Evolutionary conservation across 768 basidiomycete species (phyloP).

Genomic region (Lentinula guzmanii): DNA sequence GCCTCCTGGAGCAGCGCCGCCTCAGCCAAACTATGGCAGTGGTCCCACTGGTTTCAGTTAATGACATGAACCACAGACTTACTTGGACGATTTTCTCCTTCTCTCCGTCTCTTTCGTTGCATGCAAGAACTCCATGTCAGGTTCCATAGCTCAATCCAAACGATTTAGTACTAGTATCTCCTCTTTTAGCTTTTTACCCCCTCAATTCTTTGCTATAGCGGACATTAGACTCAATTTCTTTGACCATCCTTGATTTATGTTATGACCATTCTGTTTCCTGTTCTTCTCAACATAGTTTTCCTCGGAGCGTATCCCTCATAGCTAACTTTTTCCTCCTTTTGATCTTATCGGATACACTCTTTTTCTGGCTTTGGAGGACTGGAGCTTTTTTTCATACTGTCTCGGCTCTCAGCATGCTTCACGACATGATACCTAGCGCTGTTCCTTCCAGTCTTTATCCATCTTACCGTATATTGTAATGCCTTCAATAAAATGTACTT

Average conservation of each 20-base stretch:
- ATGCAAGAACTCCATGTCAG: background rate
- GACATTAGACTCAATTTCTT: background rate
- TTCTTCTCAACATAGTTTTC: background rate
- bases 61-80: background rate
- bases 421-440: slow-evolving; percentile 10
- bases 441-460: slow-evolving; percentile 1
- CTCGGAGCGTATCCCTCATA: background rate
- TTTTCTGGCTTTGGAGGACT: background rate
- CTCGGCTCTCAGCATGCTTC: background rate
- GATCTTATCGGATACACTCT: background rate
- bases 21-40: slow-evolving; percentile 28
- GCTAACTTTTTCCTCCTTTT: too few relatives aligned
- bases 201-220: background rate
- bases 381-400: background rate
- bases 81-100: background rate
- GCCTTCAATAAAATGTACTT: background rate
- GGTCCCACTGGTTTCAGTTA: slow-evolving; percentile 5
- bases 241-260: background rate
- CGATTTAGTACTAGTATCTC: background rate
- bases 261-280: background rate
- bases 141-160: background rate
- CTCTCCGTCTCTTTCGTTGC: background rate
- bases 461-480: slow-evolving; percentile 12
- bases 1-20: slow-evolving; percentile 74
- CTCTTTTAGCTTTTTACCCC: background rate